These are phyloP conservation scores for Prunus armeniaca DNA, from an alignment of 306 rosid species.

Conservation along the genomic window DNA sequence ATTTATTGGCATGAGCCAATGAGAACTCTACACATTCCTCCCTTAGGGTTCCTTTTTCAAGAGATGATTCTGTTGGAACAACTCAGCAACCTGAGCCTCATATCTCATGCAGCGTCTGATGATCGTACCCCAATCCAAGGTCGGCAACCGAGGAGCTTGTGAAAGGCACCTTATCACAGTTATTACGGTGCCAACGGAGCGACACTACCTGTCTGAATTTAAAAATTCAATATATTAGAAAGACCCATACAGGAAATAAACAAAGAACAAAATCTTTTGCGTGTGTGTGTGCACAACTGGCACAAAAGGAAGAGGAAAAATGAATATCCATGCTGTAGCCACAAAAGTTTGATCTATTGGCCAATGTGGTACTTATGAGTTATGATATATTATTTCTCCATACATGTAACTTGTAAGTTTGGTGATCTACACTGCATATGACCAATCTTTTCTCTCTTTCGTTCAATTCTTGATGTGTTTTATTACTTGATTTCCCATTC, in stretches of 20 bases:
- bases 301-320: neutral
- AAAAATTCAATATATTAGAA: slow-evolving; percentile 26
- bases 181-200: slow-evolving; percentile 37
- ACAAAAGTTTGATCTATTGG: neutral
- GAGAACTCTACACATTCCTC: slow-evolving; percentile 73
- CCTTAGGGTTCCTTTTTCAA: slow-evolving; percentile 55
- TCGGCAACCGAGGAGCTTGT: slow-evolving; percentile 87
- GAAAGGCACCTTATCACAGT: slow-evolving; percentile 79
- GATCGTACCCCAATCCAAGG: slow-evolving; percentile 81
- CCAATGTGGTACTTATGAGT: neutral
- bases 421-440: neutral
- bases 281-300: neutral
- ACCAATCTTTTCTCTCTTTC: neutral
- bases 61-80: slow-evolving; percentile 34
- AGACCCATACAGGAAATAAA: slow-evolving; percentile 4
- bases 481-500: neutral
- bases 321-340: neutral
- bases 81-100: slow-evolving; percentile 49
- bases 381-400: neutral
- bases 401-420: neutral
- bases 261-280: neutral
- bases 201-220: slow-evolving; percentile 45
- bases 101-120: slow-evolving; percentile 87
- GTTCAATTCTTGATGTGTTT: neutral
- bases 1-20: slow-evolving; percentile 80